phyloP scores from a whole-genome alignment of 2,329 filamentous ascomycete species.

The Aspergillus calidoustus region DNA sequence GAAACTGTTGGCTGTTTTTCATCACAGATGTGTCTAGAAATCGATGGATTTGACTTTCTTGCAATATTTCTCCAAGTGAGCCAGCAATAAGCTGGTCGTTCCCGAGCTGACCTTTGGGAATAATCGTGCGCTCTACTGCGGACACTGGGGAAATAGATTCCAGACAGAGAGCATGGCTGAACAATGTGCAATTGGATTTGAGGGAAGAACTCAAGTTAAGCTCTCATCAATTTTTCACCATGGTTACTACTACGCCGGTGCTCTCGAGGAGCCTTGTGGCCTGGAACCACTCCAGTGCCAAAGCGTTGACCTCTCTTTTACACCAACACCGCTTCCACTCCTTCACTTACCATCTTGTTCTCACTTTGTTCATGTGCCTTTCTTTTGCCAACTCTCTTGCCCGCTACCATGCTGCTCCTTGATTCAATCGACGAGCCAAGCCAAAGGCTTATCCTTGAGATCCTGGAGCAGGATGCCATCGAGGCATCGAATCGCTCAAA shows the following conservation, averaged over 20 bases:
- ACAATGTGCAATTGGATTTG: neutral
- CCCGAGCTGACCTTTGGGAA: no score
- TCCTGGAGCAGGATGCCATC: conserved; percentile 4
- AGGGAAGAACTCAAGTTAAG: neutral
- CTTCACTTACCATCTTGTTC: neutral
- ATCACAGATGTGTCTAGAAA: no score
- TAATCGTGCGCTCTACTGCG: neutral
- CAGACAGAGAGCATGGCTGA: neutral
- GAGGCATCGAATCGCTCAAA: neutral
- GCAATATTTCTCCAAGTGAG: neutral
- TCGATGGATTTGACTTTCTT: neutral
- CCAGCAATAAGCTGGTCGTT: neutral
- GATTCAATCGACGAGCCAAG: conserved; percentile 10
- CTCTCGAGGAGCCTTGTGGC: neutral
- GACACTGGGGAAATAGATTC: neutral
- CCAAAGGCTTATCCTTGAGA: conserved; percentile 3
- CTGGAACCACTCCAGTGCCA: neutral
- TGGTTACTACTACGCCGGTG: neutral
- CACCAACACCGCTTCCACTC: neutral
- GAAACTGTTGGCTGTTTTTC: neutral
- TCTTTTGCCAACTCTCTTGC: neutral
- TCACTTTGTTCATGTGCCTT: neutral
- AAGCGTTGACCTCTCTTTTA: neutral
- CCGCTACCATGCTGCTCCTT: neutral
- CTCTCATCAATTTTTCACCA: neutral